Evolutionary conservation across 441 rosid species (phyloP), one percentile per base, ranked within the genome.

Genomic region (Biscutella auriculata): DNA sequence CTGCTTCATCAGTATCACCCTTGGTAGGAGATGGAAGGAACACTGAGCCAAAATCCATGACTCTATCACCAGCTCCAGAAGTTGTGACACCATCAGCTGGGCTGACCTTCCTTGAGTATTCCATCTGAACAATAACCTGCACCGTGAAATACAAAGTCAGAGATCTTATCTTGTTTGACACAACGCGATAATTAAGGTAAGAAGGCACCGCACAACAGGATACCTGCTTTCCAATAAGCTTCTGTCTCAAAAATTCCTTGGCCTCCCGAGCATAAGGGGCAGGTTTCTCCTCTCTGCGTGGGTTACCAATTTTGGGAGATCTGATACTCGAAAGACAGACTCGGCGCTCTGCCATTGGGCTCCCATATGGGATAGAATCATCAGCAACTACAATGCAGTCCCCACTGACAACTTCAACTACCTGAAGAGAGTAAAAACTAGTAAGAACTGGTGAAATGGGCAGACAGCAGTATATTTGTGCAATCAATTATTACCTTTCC

Each of bases 321-420:
- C 82, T 87, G 43, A 89, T 87, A 72, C 97, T 89, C 5, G 99
- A 93, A 62, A 93, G 95, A 68, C 85, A 83, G 37, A 89, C 94
- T 21, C 99, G 78, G 41, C 94, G 77, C 76, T 93, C 99, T 52
- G 99, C 99, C 70, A 62, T 45, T 27, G 93, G 84, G 74, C 83
- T 83, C 29, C 97, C 99, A 48, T 64, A 85, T 26, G 97, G 95
- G 43, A 84, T 32, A 43, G 99, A 75, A 67, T 93, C 99, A 77
- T 93, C 95, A 15, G 97, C 97, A 48, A 93, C 91, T 57, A 89
- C 68, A 26, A 93, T 17, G 70, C 96, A 89, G 73, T 93, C 99
- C 19, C 97, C 99, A 64, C 99, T 93, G 16, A 85, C 93, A 68
- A 93, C 92, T 78, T 93, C 97, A 62, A 88, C 93, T 17, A 93